Evolutionary conservation across 352 stramenopile genomes (phyloP).

Genomic region (Blastocystis sp.): DNA sequence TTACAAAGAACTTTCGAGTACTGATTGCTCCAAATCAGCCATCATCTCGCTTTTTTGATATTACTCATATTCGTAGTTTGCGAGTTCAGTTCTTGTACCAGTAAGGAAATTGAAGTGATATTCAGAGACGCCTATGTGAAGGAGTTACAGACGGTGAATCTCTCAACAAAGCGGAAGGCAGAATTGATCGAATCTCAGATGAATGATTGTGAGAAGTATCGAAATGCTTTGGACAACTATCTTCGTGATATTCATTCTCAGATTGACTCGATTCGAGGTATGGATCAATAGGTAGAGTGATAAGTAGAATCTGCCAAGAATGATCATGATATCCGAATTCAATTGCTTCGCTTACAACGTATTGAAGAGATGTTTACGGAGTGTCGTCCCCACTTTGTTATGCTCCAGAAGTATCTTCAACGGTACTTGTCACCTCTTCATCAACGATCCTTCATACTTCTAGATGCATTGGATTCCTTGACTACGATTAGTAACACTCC

Average conservation of each 20-base stretch:
- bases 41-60: constrained; percentile 50
- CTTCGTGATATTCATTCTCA: neutral
- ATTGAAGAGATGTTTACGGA: constrained; percentile 22
- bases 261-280: constrained; percentile 32
- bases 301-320: constrained; percentile 37
- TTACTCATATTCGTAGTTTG: constrained; percentile 5
- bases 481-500: constrained; percentile 4
- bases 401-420: neutral
- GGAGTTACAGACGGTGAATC: neutral
- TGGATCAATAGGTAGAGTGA: neutral
- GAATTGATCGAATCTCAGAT: neutral
- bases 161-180: neutral
- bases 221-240: neutral
- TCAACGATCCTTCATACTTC: neutral
- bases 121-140: neutral
- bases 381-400: neutral
- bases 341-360: constrained; percentile 1
- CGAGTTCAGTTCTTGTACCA: constrained; percentile 39
- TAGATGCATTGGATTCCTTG: constrained; percentile 10
- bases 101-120: no score
- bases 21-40: constrained; percentile 52
- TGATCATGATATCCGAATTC: constrained; percentile 27
- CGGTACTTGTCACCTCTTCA: neutral
- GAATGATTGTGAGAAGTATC: neutral
- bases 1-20: constrained; percentile 37